Percentiles rank a stretch among this genome's conserved stretches.
Conservation (phyloP, 495 filamentous ascomycete species). For the Penicillium coprophilum region DNA sequence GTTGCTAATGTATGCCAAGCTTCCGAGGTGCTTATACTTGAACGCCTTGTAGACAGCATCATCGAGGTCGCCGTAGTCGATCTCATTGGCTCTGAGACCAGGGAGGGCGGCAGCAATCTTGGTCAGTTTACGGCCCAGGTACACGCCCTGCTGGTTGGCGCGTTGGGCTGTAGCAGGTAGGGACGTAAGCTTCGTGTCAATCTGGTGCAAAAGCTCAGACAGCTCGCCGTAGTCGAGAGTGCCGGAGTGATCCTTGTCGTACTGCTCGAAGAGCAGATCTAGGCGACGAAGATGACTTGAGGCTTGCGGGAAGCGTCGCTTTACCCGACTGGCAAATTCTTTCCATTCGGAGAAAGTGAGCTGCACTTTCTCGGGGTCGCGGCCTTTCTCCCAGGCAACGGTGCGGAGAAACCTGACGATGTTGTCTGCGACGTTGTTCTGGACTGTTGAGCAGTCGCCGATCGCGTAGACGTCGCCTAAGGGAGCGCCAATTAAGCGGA, state of each 20-base stretch:
- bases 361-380: conserved; percentile 77
- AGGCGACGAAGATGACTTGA: conserved; percentile 82
- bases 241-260: conserved; percentile 89
- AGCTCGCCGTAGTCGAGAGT: conserved; percentile 94
- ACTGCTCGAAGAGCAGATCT: conserved; percentile 84
- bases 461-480: conserved; percentile 96
- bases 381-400: conserved; percentile 87
- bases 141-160: conserved; percentile 93
- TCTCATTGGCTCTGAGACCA: conserved; percentile 73
- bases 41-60: conserved; percentile 94
- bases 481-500: conserved; percentile 87
- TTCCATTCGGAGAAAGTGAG: conserved; percentile 89
- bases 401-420: conserved; percentile 85
- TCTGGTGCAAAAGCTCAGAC: conserved; percentile 80
- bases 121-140: conserved; percentile 92
- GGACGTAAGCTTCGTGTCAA: conserved; percentile 85
- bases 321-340: conserved; percentile 74
- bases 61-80: conserved; percentile 87
- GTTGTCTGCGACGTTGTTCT: conserved; percentile 90
- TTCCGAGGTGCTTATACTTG: conserved; percentile 89
- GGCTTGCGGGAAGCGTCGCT: conserved; percentile 92
- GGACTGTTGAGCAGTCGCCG: conserved; percentile 95
- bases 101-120: conserved; percentile 79
- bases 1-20: conserved; percentile 94
- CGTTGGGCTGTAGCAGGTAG: conserved; percentile 92